Base-by-base conservation (phyloP, 2,329 filamentous ascomycete genomes). In the Knoxdaviesia capensis region DNA sequence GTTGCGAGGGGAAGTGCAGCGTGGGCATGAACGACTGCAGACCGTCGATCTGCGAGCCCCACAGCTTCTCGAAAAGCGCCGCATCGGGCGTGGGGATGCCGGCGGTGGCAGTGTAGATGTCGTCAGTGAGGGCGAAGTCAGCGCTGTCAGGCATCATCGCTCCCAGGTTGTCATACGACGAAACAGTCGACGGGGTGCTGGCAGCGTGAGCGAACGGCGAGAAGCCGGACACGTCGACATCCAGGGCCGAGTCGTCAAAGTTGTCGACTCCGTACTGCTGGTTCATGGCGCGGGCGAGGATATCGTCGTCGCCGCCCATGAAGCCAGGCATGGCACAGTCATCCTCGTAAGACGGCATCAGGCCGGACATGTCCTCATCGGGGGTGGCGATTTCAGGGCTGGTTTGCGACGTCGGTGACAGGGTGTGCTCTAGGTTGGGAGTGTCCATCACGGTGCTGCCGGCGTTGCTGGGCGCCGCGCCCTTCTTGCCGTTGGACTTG, bases 401-500 rank as follows among this genome's bases (percentile, higher is more conserved):
- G 37, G 43, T 42, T 40, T 74, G 64, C 50, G 67, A 71, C 34
- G 69, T 72, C 7, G 80, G 79, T 31, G 76, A 76, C 1, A 71
- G 71, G 43, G 80, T 61, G 51, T 68, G 70, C 43, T 69, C 70
- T 7, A 78, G 68, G 48, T 69, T 65, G 34, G 77, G 76, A 47
- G 74, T 67, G 50, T 69, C 58, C 46, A 70, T 60, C 48, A 64
- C 49, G 46, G 66, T 60, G 52, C 63, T 67, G 45, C 57, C 60
- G 30, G 64, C 63, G 43, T 64, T 61, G 50, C 56, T 59, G 6
- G 41, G 30, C 38, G 39, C 36, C 8, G 31, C 10, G 5, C 39
- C 40, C 56, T 69, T 74, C 62, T 80, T 83, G 56, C 82, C 81
- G 54, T 92, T 94, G 58, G 80, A 87, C 71, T 94, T 94, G 45